Evolutionary conservation across 1,139 yeast genomes (phyloP).

Genomic region (Nakaseomyces sp.): DNA sequence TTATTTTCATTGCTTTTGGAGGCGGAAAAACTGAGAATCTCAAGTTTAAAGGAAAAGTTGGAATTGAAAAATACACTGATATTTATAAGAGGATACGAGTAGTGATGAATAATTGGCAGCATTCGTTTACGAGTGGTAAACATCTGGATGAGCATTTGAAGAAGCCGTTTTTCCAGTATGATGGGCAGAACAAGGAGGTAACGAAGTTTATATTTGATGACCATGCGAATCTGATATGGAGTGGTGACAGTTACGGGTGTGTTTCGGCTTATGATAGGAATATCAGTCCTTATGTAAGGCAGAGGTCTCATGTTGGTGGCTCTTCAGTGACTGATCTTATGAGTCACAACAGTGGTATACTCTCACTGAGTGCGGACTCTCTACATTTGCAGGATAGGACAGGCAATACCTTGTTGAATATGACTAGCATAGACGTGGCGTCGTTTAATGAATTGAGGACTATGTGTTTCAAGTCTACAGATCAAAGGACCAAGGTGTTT

Average conservation of each 20-base stretch:
- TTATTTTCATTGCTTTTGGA: no score
- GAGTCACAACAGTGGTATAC: constrained; percentile 48
- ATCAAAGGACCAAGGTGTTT: constrained; percentile 31
- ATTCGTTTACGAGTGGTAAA: constrained; percentile 25
- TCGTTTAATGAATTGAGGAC: constrained; percentile 34
- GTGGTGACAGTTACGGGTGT: constrained; percentile 57
- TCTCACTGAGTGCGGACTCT: constrained; percentile 46
- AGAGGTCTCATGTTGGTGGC: constrained; percentile 37
- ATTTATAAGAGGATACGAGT: neutral
- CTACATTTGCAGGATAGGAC: constrained; percentile 49
- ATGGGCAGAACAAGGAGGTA: constrained; percentile 25
- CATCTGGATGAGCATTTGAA: constrained; percentile 27
- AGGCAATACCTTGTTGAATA: constrained; percentile 41
- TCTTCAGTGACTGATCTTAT: constrained; percentile 43
- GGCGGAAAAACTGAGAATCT: no score
- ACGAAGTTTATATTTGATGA: constrained; percentile 49
- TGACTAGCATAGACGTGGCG: constrained; percentile 32
- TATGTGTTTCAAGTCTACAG: constrained; percentile 29
- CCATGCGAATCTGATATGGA: constrained; percentile 70
- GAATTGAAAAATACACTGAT: neutral
- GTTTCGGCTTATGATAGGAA: constrained; percentile 38
- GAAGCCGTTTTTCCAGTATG: constrained; percentile 27
- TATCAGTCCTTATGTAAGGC: constrained; percentile 38
- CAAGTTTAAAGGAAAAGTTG: neutral
- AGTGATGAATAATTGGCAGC: constrained; percentile 34